Evolutionary conservation across 2,329 filamentous ascomycete species (phyloP).

Genomic region (Westerdykella aurantiaca): DNA sequence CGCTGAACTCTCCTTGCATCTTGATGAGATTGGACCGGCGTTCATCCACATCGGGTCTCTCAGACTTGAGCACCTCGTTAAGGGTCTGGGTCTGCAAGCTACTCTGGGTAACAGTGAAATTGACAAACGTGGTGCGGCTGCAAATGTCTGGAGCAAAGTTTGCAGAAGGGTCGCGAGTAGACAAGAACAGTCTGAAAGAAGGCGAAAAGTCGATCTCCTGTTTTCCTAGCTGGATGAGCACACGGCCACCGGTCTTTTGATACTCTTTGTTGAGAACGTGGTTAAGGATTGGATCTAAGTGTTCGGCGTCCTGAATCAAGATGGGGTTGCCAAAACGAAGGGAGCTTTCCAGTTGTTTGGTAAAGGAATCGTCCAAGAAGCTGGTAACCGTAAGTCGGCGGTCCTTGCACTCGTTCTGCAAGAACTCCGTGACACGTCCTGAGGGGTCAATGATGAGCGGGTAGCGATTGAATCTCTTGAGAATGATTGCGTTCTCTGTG

Average conservation of each 20-base stretch:
- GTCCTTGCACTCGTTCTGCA: conserved; percentile 91
- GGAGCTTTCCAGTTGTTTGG: conserved; percentile 95
- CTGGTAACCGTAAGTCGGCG: conserved; percentile 92
- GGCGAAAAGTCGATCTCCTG: conserved; percentile 99
- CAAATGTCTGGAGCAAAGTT: conserved; percentile 95
- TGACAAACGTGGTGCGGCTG: conserved; percentile 97
- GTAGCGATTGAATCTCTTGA: conserved; percentile 97
- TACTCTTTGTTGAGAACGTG: conserved; percentile 99
- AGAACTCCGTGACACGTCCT: conserved; percentile 86
- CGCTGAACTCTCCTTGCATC: conserved; percentile 96
- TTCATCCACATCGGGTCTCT: conserved; percentile 95
- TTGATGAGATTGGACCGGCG: conserved; percentile 96
- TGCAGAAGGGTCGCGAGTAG: conserved; percentile 91
- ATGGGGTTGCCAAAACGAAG: conserved; percentile 97
- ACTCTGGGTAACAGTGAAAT: conserved; percentile 98
- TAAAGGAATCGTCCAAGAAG: conserved; percentile 96
- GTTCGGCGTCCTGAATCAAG: conserved; percentile 95
- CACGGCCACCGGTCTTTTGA: conserved; percentile 95
- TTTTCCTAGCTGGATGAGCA: conserved; percentile 95
- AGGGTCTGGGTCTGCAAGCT: conserved; percentile 96
- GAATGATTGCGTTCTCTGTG: conserved; percentile 95
- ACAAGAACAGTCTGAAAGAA: conserved; percentile 89
- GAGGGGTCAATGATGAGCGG: conserved; percentile 98
- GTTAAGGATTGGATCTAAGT: conserved; percentile 93
- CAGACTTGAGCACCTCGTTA: conserved; percentile 94